phyloP scores from a whole-genome alignment of 768 basidiomycete species.

The Mrakia gelida region DNA sequence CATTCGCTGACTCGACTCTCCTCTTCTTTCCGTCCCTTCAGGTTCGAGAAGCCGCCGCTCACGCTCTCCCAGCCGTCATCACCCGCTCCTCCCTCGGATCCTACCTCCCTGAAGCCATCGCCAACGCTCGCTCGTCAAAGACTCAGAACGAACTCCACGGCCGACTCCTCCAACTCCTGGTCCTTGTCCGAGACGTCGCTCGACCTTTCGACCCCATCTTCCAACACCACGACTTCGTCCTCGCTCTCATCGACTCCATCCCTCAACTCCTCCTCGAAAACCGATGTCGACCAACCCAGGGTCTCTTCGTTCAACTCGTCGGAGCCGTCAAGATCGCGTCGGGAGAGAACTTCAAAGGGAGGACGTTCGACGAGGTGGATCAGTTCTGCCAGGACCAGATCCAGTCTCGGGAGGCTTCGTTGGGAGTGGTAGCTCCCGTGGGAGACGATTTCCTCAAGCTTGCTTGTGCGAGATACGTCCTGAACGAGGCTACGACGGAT shows the following conservation, averaged over 20 bases:
- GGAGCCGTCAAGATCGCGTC: background rate
- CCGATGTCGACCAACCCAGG: conserved; percentile 23
- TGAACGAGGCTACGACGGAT: background rate
- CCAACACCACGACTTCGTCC: background rate
- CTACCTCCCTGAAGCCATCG: conserved; percentile 10
- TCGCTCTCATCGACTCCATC: background rate
- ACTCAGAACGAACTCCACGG: conserved; percentile 27
- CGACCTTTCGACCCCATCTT: background rate
- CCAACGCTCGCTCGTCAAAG: background rate
- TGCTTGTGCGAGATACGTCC: conserved; percentile 17
- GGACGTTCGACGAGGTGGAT: background rate
- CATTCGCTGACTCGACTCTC: background rate
- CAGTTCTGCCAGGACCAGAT: background rate
- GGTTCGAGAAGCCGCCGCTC: conserved; percentile 27
- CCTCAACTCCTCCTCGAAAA: background rate
- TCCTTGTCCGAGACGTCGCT: conserved; percentile 10
- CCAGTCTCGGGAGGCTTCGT: background rate
- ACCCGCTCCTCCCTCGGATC: background rate
- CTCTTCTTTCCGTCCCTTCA: background rate
- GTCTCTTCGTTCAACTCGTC: conserved; percentile 21
- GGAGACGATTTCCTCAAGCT: conserved; percentile 17
- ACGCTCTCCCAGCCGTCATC: conserved; percentile 24
- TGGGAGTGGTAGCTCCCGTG: background rate
- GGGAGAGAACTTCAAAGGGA: background rate
- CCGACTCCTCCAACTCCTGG: conserved; percentile 20